Evolutionary conservation across 257 asterid genomes (phyloP), one percentile per base, ranked within the genome.

Genomic region (Lycium ferocissimum): DNA sequence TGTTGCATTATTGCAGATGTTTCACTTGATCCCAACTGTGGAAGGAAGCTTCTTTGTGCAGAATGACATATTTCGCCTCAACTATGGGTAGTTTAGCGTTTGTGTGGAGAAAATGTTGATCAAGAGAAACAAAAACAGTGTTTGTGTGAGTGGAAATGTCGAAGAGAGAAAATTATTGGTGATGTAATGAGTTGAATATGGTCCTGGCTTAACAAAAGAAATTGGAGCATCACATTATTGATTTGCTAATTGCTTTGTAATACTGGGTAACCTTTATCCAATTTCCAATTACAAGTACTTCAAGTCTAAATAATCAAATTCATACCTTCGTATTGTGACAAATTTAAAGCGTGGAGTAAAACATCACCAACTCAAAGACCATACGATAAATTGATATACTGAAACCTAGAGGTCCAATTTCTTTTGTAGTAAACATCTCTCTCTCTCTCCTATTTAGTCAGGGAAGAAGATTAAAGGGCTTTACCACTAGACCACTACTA

Each of bases 61-160:
- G 83, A 92, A 92, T 61, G 94, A 91, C 89, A 87, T 92, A 79
- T 92, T 91, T 81, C 94, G 95, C 6, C 88, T 92, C 15, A 92
- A 91, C 67, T 91, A 92, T 83, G 88, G 92, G 51, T 90, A 86
- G 84, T 67, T 8, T 37, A 37, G 66, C n/a, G 1, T 65, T 83
- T 15, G 9, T 20, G 35, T 56, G 54, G 40, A 0, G 59, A 47
- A 6, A 3, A 22, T 20, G 8, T 49, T 49, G 43, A 47, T 73
- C 43, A 47, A 12, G 81, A 12, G 40, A 20, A 1, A 17, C 26
- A 26, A 73, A 73, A 73, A 20, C 3, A 73, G 61, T 11, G 59
- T 73, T 47, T n/a, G 1, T 54, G 1, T 7, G 33, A 75, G 66
- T 37, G 22, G 37, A 45, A 1, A 51, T 38, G 65, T 40, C 15